Evolutionary conservation across 2,329 filamentous ascomycete species (phyloP), one percentile per base, ranked within the genome.

Genomic region (Monosporascus sp.): DNA sequence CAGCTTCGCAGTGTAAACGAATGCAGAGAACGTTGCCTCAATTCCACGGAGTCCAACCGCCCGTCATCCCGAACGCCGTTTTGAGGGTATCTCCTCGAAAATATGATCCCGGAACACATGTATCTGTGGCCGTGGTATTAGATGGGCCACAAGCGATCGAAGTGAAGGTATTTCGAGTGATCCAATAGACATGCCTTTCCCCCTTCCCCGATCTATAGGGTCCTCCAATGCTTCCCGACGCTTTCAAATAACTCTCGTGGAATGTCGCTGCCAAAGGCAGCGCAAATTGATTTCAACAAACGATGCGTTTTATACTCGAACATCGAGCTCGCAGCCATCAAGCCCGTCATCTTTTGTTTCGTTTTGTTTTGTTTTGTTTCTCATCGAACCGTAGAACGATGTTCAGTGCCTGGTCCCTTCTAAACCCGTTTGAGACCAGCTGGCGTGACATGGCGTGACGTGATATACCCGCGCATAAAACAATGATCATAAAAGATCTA

Each of bases 21-120:
- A 60, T 62, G 58, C 60, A 57, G 52, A 46, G 50, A 56, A 58
- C 57, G 49, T 58, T 52, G 56, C 43, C 24, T 27, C 43, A 52
- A 50, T 31, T 55, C 53, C 52, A 31, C 6, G 4, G 4, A 46
- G 15, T 48, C 51, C 53, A 50, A 51, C 49, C 46, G 50, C 50
- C 53, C 57, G 53, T 60, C 24, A 57, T 58, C 62, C 62, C 47
- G 36, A 67, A 67, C 64, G 64, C 64, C 64, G 52, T 62, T 60
- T 57, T 63, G 62, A 65, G 62, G 64, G 64, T 67, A 65, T 66
- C 61, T 63, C 64, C 63, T 65, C 64, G 57, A 54, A 52, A 53
- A 27, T 46, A 55, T 58, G 51, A 54, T 53, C 56, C 55, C 55
- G 56, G 52, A 60, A 51, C 53, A 50, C 48, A 55, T 54, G 38